Evolutionary conservation across 177 flowering plant genomes (phyloP), one percentile per base, ranked within the genome.

Genomic region (Tripterygium wilfordii): DNA sequence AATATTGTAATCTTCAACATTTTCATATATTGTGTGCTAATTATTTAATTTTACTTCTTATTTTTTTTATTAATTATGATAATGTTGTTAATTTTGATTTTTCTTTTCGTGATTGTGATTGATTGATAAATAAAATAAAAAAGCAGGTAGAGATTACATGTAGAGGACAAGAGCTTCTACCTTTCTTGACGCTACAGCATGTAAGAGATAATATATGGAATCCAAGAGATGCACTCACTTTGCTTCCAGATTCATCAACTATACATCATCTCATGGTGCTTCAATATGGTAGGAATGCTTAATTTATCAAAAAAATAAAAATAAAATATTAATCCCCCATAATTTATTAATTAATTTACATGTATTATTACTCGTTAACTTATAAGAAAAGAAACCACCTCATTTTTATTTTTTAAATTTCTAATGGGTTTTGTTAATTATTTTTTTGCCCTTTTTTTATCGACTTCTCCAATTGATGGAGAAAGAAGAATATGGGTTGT

Each of bases 141-240:
- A n/a, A n/a, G 54, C 78, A 85, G 94, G 39, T 85, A 63, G 86
- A 82, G 70, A 78, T 85, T 65, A 74, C 56, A 74, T 85, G 94
- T 68, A 82, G 77, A 74, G 94, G 86, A 50, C 78, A 80, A 51
- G 49, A 62, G 51, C 78, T 85, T 10, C 42, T 25, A 29, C 76
- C 82, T n/a, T 57, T 24, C 54, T 67, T 69, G 75, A 82, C 86
- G 32, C 57, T 85, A 76, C 80, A 82, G 70, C 80, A 85, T 48
- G 84, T 85, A 14, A 62, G 94, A 58, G 94, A 85, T 65, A 63
- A 74, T 55, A 77, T 85, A 46, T 85, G 89, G 94, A 68, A 64
- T 35, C 31, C 64, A 16, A 61, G 77, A 42, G 82, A 77, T 15
- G 55, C 67, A 5, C 41, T 69, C 42, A 70, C 81, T 56, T 72